Conservation (phyloP, 768 basidiomycete species). For the Agaricus blazei region DNA sequence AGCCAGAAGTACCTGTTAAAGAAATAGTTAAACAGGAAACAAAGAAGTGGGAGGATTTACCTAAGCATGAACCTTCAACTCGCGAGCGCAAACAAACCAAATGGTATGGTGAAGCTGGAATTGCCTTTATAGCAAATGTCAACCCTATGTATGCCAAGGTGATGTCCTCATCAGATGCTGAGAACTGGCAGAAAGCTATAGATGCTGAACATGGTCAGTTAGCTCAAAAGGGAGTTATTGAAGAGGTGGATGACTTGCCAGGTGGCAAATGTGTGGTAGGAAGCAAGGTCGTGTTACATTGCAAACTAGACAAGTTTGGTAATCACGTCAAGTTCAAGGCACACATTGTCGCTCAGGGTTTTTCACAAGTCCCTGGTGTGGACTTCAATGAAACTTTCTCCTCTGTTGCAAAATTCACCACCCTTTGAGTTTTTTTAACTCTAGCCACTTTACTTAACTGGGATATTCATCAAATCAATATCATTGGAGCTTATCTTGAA, state of each 20-base stretch:
- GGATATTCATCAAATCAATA: constrained; percentile 14
- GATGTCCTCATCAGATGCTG: not conserved
- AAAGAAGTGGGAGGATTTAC: constrained; percentile 8
- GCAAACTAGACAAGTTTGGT: constrained; percentile 18
- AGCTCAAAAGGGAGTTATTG: constrained; percentile 8
- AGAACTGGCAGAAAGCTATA: constrained; percentile 14
- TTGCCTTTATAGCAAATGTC: constrained; percentile 8
- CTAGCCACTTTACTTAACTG: not conserved
- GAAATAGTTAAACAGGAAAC: constrained; percentile 10
- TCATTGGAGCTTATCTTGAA: constrained; percentile 20
- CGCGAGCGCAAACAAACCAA: not conserved
- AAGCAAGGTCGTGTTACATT: constrained; percentile 14
- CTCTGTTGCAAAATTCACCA: constrained; percentile 16
- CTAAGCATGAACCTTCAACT: not conserved
- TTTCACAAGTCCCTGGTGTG: constrained; percentile 23
- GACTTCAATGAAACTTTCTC: constrained; percentile 21
- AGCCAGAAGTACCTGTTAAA: constrained; percentile 22
- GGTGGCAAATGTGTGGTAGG: constrained; percentile 16
- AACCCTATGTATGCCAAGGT: not conserved
- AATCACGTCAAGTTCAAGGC: constrained; percentile 18
- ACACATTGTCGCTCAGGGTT: constrained; percentile 20
- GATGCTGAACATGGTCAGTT: constrained; percentile 8
- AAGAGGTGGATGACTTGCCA: constrained; percentile 4
- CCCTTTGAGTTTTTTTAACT: constrained; percentile 11
- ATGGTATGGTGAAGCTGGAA: not conserved